Conservation (phyloP, 352 stramenopile species). For the Pythium dissimile region DNA sequence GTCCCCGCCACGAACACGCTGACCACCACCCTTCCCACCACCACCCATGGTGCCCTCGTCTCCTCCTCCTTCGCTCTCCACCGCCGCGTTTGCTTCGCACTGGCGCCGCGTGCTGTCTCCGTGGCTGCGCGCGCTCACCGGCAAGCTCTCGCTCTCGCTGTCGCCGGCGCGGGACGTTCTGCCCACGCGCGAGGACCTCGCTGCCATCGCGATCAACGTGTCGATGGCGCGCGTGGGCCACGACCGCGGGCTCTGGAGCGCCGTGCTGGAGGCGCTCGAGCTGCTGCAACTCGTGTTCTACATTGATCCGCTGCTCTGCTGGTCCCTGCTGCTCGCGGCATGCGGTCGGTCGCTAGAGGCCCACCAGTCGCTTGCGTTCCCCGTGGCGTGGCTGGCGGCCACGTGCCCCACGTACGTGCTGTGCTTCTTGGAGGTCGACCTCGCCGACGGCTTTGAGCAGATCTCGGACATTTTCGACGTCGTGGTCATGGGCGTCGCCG, state of each 20-base stretch:
- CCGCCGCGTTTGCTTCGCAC: neutral
- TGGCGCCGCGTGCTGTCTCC: constrained; percentile 1
- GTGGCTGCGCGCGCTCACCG: neutral
- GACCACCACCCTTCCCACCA: neutral
- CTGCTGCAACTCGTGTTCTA: constrained; percentile 1
- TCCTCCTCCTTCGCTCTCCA: too few relatives aligned
- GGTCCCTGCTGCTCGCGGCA: neutral
- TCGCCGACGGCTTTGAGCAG: constrained; percentile 1
- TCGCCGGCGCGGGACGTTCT: neutral
- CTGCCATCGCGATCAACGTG: neutral
- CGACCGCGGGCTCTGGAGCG: constrained; percentile 4
- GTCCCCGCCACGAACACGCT: too few relatives aligned
- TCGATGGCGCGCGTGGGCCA: constrained; percentile 3
- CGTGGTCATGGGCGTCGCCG: neutral
- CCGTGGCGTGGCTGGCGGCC: neutral
- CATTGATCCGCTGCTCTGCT: neutral
- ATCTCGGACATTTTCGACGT: constrained; percentile 10
- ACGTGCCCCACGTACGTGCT: constrained; percentile 1
- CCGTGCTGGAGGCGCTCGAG: constrained; percentile 7
- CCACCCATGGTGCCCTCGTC: neutral
- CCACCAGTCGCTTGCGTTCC: constrained; percentile 1
- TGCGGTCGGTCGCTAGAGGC: neutral
- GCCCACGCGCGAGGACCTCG: constrained; percentile 1
- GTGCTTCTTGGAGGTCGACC: neutral
- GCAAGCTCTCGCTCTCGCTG: neutral